Evolutionary conservation across 106 monocot species (phyloP).

Genomic region (Allium fistulosum): DNA sequence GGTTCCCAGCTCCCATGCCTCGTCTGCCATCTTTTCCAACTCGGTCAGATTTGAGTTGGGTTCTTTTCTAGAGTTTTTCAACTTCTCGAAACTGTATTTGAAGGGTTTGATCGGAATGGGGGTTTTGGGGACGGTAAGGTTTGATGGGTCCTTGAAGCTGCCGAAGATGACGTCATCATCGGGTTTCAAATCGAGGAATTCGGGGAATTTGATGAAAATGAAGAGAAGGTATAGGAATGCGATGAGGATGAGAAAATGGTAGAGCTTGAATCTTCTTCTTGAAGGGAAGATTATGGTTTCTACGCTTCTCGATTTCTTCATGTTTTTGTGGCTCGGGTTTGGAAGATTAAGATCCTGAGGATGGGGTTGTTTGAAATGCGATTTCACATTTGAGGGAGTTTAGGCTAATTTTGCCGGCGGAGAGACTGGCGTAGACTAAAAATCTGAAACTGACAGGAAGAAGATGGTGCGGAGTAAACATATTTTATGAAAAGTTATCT

Average conservation of each 20-base stretch:
- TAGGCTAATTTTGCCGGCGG: no score
- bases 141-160: constrained; percentile 22
- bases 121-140: neutral
- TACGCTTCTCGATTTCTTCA: constrained; percentile 5
- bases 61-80: neutral
- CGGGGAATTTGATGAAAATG: constrained; percentile 55
- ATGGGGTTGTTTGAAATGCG: no score
- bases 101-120: constrained; percentile 13
- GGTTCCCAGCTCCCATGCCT: constrained; percentile 69
- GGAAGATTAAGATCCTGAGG: no score
- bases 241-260: constrained; percentile 23
- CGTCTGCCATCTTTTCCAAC: constrained; percentile 48
- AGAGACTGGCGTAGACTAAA: no score
- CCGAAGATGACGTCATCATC: constrained; percentile 21
- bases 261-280: constrained; percentile 23
- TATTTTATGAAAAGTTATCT: no score
- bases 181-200: constrained; percentile 42
- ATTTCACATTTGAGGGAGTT: no score
- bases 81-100: constrained; percentile 11
- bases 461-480: no score
- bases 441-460: no score
- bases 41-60: constrained; percentile 19
- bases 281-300: neutral
- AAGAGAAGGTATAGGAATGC: constrained; percentile 62
- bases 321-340: neutral